Conservation (phyloP, 495 filamentous ascomycete species). For the Penicillium cosmopolitanum region DNA sequence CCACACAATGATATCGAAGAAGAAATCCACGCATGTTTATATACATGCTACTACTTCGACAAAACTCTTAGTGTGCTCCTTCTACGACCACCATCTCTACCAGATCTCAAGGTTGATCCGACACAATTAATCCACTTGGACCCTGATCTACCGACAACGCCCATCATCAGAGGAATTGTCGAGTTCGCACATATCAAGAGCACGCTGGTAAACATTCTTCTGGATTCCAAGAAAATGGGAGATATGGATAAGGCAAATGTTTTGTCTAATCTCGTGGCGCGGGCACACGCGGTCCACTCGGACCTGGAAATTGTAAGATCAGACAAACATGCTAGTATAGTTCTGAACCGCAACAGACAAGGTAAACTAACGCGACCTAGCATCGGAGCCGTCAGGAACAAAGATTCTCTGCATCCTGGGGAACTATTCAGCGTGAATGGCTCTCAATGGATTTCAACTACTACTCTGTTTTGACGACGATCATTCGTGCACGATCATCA, state of each 20-base stretch:
- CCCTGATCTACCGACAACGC: slow-evolving; percentile 26
- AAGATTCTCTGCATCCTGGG: slow-evolving; percentile 22
- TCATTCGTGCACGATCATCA: slow-evolving; percentile 30
- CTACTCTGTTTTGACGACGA: slow-evolving; percentile 30
- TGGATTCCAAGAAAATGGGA: slow-evolving; percentile 23
- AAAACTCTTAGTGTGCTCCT: slow-evolving; percentile 41
- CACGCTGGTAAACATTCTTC: slow-evolving; percentile 20
- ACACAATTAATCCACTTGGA: slow-evolving; percentile 27
- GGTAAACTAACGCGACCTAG: slow-evolving; percentile 7
- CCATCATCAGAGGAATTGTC: slow-evolving; percentile 30
- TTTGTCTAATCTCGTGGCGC: slow-evolving; percentile 28
- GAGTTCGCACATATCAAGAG: slow-evolving; percentile 31
- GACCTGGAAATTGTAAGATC: slow-evolving; percentile 26
- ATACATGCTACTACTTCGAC: slow-evolving; percentile 40
- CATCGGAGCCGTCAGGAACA: slow-evolving; percentile 26
- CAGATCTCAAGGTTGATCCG: slow-evolving; percentile 32
- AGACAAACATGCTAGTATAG: neutral
- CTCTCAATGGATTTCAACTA: slow-evolving; percentile 38
- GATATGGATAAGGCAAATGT: slow-evolving; percentile 27
- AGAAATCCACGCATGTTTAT: slow-evolving; percentile 32
- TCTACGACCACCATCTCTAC: slow-evolving; percentile 38
- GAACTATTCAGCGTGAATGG: slow-evolving; percentile 28
- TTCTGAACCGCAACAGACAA: neutral
- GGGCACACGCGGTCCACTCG: slow-evolving; percentile 24
- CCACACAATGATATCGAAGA: slow-evolving; percentile 27